phyloP scores from a whole-genome alignment of 139 green algal species.

The Tetradesmus obliquus region DNA sequence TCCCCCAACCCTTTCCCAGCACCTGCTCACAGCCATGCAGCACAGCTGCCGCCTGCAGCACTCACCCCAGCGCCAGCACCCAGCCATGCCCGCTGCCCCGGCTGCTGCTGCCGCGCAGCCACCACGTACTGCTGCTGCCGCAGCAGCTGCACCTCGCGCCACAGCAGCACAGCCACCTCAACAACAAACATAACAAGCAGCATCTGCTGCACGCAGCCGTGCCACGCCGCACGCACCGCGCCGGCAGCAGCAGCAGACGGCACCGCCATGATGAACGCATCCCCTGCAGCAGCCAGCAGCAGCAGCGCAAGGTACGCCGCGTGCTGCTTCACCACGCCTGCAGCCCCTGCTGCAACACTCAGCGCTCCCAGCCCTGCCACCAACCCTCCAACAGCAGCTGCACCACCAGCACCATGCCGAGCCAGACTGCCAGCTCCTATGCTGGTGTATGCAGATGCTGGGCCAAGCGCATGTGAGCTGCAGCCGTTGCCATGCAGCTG shows the following conservation, averaged over 20 bases:
- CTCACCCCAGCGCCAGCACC: not conserved
- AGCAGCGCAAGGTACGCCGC: constrained; percentile 10
- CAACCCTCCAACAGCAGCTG: not conserved
- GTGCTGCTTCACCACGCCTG: not conserved
- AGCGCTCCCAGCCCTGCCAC: not conserved
- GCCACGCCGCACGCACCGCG: constrained; percentile 17
- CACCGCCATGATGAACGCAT: constrained; percentile 24
- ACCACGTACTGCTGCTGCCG: not conserved
- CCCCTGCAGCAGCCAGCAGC: constrained; percentile 5
- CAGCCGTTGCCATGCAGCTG: not conserved
- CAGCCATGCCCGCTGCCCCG: not conserved
- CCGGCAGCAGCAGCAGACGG: not conserved
- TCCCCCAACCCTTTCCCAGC: too few relatives aligned
- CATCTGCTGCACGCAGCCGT: constrained; percentile 1
- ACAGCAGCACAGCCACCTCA: not conserved
- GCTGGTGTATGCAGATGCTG: not conserved
- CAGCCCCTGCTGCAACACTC: not conserved
- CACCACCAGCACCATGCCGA: not conserved
- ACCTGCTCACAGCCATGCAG: not conserved
- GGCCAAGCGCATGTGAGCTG: not conserved
- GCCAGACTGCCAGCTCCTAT: not conserved
- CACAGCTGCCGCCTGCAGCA: not conserved
- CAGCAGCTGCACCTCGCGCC: constrained; percentile 2
- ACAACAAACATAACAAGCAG: not conserved
- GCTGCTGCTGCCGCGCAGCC: not conserved